Base-by-base conservation (phyloP, 2,329 filamentous ascomycete genomes). In the Colletotrichum musicola region DNA sequence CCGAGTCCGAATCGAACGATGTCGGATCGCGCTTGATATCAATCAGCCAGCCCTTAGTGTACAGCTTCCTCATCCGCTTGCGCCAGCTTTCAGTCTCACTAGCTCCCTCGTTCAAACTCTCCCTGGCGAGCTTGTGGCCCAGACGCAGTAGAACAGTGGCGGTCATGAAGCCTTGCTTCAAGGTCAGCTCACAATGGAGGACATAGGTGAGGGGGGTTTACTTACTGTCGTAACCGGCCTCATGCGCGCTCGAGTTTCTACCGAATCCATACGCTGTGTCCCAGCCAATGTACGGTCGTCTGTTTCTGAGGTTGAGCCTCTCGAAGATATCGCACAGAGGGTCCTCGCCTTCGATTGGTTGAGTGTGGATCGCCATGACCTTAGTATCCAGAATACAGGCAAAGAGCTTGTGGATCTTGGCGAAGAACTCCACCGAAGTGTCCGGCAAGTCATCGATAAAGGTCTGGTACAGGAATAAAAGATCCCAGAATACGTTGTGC, bases 401-500 rank as follows among this genome's bases (percentile, higher is more conserved):
- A 46, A 84, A 82, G 3, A 87, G 72, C 1, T 77, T 72, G 71
- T 89, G 84, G 2, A 90, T 81, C 2, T 78, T 75, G 6, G 76
- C 68, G 46, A 82, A 79, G 54, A 92, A 92, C 22, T 85, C 84
- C 3, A 82, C 79, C 1, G 90, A 75, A 0, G 80, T 85, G 2
- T 80, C 77, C 0, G 90, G 90, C 2, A 92, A 78, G 1, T 78
- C 71, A 1, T 87, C 88, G 57, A 91, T 81, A 75, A 92, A 92
- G 1, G 84, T 85, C n/a, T 82, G 78, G 75, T 91, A 89, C 42
- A 92, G 77, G 73, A 91, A 91, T 42, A 88, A 84, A 3, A 92
- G 80, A 72, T 92, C 89, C 1, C 86, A 84, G 71, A 92, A 88
- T 67, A 89, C 81, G 72, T 92, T 92, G 77, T 92, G 89, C 0